Conservation (phyloP, 2,329 filamentous ascomycete species). For the Cordyceps farinosa region DNA sequence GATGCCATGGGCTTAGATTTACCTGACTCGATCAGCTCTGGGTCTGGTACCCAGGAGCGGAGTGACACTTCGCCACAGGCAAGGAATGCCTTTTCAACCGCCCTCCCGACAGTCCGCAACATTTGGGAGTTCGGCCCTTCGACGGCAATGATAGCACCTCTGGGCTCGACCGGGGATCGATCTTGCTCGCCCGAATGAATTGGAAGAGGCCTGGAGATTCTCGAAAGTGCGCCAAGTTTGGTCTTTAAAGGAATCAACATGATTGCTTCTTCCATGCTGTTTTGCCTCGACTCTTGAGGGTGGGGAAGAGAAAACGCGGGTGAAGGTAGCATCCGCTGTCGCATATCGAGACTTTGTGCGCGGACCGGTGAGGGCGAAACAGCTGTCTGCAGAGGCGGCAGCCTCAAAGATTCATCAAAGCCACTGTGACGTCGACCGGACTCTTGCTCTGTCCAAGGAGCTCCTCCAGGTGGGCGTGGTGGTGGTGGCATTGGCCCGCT, state of each 20-base stretch:
- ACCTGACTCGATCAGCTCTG: constrained; percentile 19
- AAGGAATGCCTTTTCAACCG: constrained; percentile 61
- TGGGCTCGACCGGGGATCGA: constrained; percentile 37
- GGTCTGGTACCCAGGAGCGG: constrained; percentile 42
- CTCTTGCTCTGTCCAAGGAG: constrained; percentile 31
- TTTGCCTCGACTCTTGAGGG: constrained; percentile 33
- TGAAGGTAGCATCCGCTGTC: constrained; percentile 28
- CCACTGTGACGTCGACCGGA: constrained; percentile 41
- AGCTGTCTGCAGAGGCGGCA: constrained; percentile 51
- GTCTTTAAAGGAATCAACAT: constrained; percentile 70
- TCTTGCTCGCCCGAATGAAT: constrained; percentile 30
- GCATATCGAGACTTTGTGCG: constrained; percentile 25
- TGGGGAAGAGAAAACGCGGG: constrained; percentile 26
- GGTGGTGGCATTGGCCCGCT: constrained; percentile 52
- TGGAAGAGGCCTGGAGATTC: constrained; percentile 67
- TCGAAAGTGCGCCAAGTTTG: constrained; percentile 73
- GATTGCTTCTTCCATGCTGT: constrained; percentile 63
- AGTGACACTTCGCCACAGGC: constrained; percentile 40
- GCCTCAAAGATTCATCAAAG: constrained; percentile 51
- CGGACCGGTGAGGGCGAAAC: constrained; percentile 31
- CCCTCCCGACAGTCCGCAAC: constrained; percentile 55
- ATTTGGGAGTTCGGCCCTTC: constrained; percentile 65
- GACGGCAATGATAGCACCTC: constrained; percentile 79
- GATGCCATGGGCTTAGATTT: constrained; percentile 21
- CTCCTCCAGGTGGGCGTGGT: constrained; percentile 40